phyloP scores from a whole-genome alignment of 192 early-diverging fungal species.

The Geosiphon pyriformis region DNA sequence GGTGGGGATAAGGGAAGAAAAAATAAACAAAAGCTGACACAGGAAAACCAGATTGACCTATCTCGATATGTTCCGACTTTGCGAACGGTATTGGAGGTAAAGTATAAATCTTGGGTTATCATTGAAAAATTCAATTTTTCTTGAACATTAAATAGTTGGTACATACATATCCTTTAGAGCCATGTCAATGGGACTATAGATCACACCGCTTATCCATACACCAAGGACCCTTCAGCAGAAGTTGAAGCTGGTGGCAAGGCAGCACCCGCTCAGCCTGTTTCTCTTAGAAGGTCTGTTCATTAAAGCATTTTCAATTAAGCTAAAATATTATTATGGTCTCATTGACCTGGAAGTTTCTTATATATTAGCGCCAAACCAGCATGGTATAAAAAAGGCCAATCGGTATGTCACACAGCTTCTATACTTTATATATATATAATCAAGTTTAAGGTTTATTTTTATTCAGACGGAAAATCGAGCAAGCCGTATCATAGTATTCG shows the following conservation, averaged over 20 bases:
- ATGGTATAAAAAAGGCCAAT: conserved; percentile 14
- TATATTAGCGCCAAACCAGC: not conserved
- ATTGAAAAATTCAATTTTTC: not conserved
- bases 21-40: conserved; percentile 44
- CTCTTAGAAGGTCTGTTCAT: conserved; percentile 33
- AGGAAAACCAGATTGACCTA: conserved; percentile 67
- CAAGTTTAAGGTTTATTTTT: conserved; percentile 13
- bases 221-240: conserved; percentile 48
- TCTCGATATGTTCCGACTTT: conserved; percentile 72
- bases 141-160: not conserved
- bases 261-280: conserved; percentile 32
- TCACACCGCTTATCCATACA: conserved; percentile 57
- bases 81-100: conserved; percentile 47
- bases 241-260: conserved; percentile 27
- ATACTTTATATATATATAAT: not conserved
- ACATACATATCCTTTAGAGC: conserved; percentile 41
- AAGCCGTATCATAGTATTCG: conserved; percentile 63
- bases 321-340: not conserved
- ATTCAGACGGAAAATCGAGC: conserved; percentile 31
- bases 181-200: conserved; percentile 55
- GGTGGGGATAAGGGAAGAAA: conserved; percentile 33
- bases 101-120: not conserved
- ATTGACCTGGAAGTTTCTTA: conserved; percentile 13
- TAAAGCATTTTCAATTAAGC: not conserved
- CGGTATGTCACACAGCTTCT: not conserved